These are phyloP conservation scores for Patellifolia procumbens DNA, from an alignment of 179 eudicot genomes.

Conservation along the genomic window DNA sequence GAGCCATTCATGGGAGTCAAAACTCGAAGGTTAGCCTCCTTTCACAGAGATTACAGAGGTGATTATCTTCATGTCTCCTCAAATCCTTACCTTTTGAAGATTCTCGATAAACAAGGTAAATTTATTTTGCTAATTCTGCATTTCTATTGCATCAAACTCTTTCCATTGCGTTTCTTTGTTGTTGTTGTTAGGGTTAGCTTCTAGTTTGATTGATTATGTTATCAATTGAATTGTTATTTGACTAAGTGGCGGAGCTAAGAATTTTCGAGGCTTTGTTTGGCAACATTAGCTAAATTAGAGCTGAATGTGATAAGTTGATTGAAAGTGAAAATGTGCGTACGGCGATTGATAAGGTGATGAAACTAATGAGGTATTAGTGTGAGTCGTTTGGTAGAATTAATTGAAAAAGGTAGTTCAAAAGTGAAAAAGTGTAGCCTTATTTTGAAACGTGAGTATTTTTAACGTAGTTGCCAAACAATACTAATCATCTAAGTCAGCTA, in stretches of 20 bases:
- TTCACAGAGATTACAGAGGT: conserved; percentile 52
- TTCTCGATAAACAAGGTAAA: conserved; percentile 81
- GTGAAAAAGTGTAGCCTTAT: too few relatives aligned
- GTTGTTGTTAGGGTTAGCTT: background rate
- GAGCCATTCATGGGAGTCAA: conserved; percentile 76
- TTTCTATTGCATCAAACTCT: background rate
- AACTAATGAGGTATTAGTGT: too few relatives aligned
- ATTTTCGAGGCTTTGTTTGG: too few relatives aligned
- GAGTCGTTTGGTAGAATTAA: too few relatives aligned
- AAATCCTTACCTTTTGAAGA: conserved; percentile 58
- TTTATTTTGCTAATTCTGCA: background rate
- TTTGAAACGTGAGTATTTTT: too few relatives aligned
- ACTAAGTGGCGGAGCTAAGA: background rate
- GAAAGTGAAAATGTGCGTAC: too few relatives aligned
- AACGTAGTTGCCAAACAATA: too few relatives aligned
- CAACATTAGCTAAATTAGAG: too few relatives aligned
- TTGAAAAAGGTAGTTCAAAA: too few relatives aligned
- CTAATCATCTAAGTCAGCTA: too few relatives aligned
- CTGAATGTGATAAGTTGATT: too few relatives aligned
- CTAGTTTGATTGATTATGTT: background rate
- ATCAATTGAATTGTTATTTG: conserved; percentile 4
- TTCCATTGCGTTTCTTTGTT: background rate
- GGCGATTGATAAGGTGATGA: too few relatives aligned
- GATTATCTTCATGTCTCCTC: conserved; percentile 74
- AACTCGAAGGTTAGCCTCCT: conserved; percentile 60